Evolutionary conservation across 2,329 filamentous ascomycete genomes (phyloP).

Genomic region (Trichophyton rubrum): DNA sequence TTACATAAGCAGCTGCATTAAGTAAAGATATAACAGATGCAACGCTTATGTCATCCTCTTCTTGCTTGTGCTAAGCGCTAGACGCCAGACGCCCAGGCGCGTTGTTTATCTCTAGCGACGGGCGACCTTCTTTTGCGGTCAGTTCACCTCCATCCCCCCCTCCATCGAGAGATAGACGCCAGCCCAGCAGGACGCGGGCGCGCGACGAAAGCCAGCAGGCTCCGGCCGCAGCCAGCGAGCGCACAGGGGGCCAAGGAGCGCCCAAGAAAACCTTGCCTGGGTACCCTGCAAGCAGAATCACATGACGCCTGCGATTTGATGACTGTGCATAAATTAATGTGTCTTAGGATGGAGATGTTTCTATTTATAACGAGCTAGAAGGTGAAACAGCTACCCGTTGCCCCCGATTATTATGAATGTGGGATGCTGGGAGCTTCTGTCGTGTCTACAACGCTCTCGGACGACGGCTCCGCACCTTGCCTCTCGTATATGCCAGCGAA

Average conservation of each 20-base stretch:
- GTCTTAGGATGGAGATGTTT: background rate
- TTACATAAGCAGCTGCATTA: background rate
- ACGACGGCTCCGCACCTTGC: background rate
- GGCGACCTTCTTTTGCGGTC: too few relatives aligned
- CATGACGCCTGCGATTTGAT: constrained; percentile 1
- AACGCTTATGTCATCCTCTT: background rate
- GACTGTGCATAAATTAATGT: background rate
- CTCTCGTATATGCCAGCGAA: background rate
- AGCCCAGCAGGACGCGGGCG: background rate
- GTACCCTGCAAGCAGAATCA: background rate
- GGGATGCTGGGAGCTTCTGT: background rate
- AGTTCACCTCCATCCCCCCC: background rate
- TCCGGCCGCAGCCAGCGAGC: background rate
- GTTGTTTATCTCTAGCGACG: too few relatives aligned
- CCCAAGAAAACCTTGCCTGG: too few relatives aligned
- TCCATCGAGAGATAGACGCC: background rate
- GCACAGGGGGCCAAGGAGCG: background rate
- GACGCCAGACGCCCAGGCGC: too few relatives aligned
- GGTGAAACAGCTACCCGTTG: background rate
- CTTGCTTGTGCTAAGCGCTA: too few relatives aligned
- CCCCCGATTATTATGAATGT: background rate
- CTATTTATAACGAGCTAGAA: background rate
- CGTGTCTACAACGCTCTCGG: background rate
- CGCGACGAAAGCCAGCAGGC: too few relatives aligned
- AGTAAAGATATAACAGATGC: background rate